Evolutionary conservation across 345 rosid genomes (phyloP), one percentile per base, ranked within the genome.

Genomic region (Aurinia saxatilis): DNA sequence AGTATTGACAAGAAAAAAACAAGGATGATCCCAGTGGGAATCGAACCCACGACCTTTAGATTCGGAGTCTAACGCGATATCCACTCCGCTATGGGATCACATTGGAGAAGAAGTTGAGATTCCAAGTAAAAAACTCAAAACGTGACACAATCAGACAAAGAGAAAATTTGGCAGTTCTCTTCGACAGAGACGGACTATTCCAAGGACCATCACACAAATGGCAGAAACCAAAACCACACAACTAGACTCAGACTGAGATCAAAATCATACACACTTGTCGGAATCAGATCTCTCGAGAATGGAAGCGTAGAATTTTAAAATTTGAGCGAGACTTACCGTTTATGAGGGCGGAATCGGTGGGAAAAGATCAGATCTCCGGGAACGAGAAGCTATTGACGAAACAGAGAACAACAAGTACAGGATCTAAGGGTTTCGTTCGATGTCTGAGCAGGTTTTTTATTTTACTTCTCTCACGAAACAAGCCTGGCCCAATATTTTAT

Each of bases 1-100:
- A n/a, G n/a, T n/a, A n/a, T n/a, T n/a, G n/a, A n/a, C n/a, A n/a
- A n/a, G n/a, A n/a, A n/a, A 30, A 27, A 49, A 16, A 6, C 10
- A 41, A 21, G 7, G 50, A 52, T 67, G 96, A 91, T 86, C 96
- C 81, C 98, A 88, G 95, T 88, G 98, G 93, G 95, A 80, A 56
- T 92, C 89, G 88, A 92, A 92, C 96, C 96, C 95, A 85, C 96
- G 93, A 86, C 98, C 95, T 89, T 83, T 82, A 85, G 96, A 88
- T 91, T 46, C 96, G 96, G 98, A 89, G 87, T 89, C 96, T 89
- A 89, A 89, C 86, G 95, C 96, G 90, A 89, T 87, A 86, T 92
- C 95, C 91, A 89, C 96, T 89, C 92, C 89, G 85, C 96, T 89
- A 92, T 86, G 98, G 95, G 96, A 84, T 75, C 88, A 42, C 65